Evolutionary conservation across 2,329 filamentous ascomycete genomes (phyloP).

Genomic region (Furcasterigmium sp.): DNA sequence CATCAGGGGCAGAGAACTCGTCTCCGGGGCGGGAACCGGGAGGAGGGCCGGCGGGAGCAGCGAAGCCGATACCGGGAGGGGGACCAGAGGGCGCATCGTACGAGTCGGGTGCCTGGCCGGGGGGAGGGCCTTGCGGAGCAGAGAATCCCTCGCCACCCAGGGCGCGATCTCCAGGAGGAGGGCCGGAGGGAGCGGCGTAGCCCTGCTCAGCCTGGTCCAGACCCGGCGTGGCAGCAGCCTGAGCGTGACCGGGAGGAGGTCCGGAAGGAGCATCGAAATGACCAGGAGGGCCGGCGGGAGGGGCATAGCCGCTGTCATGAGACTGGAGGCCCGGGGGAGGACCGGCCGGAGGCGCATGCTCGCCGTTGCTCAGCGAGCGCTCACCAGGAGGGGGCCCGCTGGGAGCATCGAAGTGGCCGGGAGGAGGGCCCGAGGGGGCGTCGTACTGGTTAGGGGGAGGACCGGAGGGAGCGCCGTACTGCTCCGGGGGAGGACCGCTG

Average conservation of each 20-base stretch:
- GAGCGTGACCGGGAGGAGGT: conserved; percentile 13
- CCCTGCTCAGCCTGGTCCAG: too few relatives aligned
- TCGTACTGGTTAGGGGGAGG: conserved; percentile 21
- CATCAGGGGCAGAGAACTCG: conserved; percentile 24
- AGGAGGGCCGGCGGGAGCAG: conserved; percentile 13
- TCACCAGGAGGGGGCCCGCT: conserved; percentile 12
- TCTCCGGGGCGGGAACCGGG: conserved; percentile 7
- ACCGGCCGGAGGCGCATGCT: conserved; percentile 19
- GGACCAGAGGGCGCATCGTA: conserved; percentile 14
- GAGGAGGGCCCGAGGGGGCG: conserved; percentile 14
- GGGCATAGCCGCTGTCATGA: conserved; percentile 14
- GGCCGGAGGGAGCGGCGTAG: conserved; percentile 12
- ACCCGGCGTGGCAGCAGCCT: conserved; percentile 13
- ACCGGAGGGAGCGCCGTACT: conserved; percentile 25
- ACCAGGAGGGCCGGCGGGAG: conserved; percentile 16
- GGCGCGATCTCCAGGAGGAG: conserved; percentile 16
- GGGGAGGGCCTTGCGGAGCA: too few relatives aligned
- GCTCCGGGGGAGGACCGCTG: conserved; percentile 23
- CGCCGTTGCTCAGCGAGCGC: conserved; percentile 8
- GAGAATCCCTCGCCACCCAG: too few relatives aligned
- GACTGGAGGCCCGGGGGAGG: conserved; percentile 9
- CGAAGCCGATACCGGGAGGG: conserved; percentile 26
- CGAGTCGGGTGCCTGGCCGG: too few relatives aligned
- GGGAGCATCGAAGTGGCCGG: conserved; percentile 8
- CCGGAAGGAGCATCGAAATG: conserved; percentile 17